Base-by-base conservation (phyloP, 2,329 filamentous ascomycete genomes). In the Exophiala alcalophila region DNA sequence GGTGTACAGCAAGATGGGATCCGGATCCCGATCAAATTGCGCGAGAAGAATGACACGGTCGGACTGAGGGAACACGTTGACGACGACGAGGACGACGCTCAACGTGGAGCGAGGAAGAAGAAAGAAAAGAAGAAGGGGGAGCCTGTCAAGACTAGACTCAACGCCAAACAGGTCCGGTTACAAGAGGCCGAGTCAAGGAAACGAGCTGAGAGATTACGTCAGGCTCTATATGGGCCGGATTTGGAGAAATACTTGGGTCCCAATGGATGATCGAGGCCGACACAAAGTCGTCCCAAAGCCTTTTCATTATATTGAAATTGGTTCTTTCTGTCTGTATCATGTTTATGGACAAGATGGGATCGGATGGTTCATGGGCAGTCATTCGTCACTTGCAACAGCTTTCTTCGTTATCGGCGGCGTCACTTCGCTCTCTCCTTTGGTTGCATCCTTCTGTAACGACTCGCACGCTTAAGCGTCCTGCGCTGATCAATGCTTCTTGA, bases 201-300 rank as follows among this genome's bases (percentile, higher is more conserved):
- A 60, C 81, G 72, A 49, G 72, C 74, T 12, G 77, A 85, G 47
- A 79, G 67, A 57, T 61, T 95, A 46, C 74, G 81, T 52, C 72
- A 79, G 54, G 73, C 86, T 66, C 84, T 95, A 50, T 91, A 86
- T 64, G 75, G 78, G 53, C 76, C 84, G n/a, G 84, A 91, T 53
- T 69, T 94, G 40, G 79, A 89, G 57, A 79, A 74, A 58, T 92
- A 94, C 60, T 65, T 94, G 12, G 77, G 81, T 12, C 46, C 49
- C 33, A 34, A 47, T 33, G 34, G 37, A 9, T 53, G 34, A 50
- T 9, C 9, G n/a, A n/a, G n/a, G n/a, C n/a, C n/a, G n/a, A n/a
- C n/a, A n/a, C n/a, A n/a, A n/a, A n/a, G n/a, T n/a, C n/a, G n/a
- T n/a, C n/a, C n/a, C n/a, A n/a, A n/a, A n/a, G n/a, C n/a, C n/a